These are phyloP conservation scores for Tetrapisispora fleetii DNA, from an alignment of 805 yeast species.

Conservation along the genomic window DNA sequence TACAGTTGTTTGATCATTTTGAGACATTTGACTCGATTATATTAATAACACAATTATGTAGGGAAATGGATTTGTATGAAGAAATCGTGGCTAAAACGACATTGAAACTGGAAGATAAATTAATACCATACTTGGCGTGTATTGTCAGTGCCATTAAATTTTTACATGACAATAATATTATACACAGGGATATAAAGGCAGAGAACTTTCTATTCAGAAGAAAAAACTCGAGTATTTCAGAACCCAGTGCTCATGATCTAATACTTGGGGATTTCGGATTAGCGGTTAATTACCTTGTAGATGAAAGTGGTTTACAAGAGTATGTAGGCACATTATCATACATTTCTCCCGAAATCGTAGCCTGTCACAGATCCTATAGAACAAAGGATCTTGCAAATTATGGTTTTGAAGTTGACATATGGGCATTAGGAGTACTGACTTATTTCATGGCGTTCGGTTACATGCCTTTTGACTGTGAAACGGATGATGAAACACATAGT, in stretches of 20 bases:
- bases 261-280: slow-evolving; percentile 45
- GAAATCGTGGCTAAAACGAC: slow-evolving; percentile 39
- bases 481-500: slow-evolving; percentile 54
- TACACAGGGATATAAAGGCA: slow-evolving; percentile 66
- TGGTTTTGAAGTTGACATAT: slow-evolving; percentile 52
- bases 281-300: slow-evolving; percentile 36
- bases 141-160: slow-evolving; percentile 47
- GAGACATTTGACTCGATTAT: slow-evolving; percentile 50
- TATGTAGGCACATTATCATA: slow-evolving; percentile 64
- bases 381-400: slow-evolving; percentile 23
- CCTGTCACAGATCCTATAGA: slow-evolving; percentile 27
- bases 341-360: slow-evolving; percentile 63
- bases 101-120: slow-evolving; percentile 38
- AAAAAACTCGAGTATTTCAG: slow-evolving; percentile 18
- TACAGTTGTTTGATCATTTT: slow-evolving; percentile 58
- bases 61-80: slow-evolving; percentile 61
- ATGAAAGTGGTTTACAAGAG: slow-evolving; percentile 31
- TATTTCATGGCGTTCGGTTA: slow-evolving; percentile 66
- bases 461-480: slow-evolving; percentile 70
- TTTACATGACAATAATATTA: slow-evolving; percentile 48
- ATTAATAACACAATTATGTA: slow-evolving; percentile 57
- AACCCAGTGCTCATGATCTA: slow-evolving; percentile 26
- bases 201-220: slow-evolving; percentile 51
- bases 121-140: slow-evolving; percentile 39
- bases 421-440: slow-evolving; percentile 69